Evolutionary conservation across 2,329 filamentous ascomycete genomes (phyloP), one percentile per base, ranked within the genome.

Genomic region (Dendrostoma leiphaemia): DNA sequence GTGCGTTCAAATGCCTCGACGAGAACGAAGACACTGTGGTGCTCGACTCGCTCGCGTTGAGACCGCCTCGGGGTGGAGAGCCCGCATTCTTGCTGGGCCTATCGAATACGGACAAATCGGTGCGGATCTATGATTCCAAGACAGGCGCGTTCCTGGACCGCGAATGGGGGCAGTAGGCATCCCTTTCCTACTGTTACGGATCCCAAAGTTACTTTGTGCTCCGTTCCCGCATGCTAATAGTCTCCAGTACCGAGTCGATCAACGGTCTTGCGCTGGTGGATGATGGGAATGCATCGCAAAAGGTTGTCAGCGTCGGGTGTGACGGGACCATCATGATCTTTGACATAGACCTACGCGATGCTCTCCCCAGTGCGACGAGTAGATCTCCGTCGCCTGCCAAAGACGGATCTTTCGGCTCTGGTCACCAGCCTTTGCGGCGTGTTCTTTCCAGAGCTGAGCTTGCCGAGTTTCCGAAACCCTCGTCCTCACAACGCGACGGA

Each of bases 131-230:
- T 64, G 90, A 96, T 61, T 78, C 84, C 28, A 85, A 88, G 58
- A 85, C 83, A 38, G 92, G 93, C 8, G 74, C 76, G 2, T 86
- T 99, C 54, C 73, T 97, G 26, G 89, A 91, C 48, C 85, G 91
- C 37, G 94, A 97, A 71, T 97, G 91, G 83, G 94, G 94, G 1
- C 94, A 99, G n/a, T n/a, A n/a, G n/a, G n/a, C n/a, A n/a, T n/a
- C n/a, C n/a, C n/a, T n/a, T n/a, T n/a, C n/a, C n/a, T n/a, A n/a
- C n/a, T n/a, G n/a, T n/a, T n/a, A n/a, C n/a, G n/a, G n/a, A n/a
- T n/a, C n/a, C n/a, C n/a, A n/a, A n/a, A n/a, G n/a, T n/a, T n/a
- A n/a, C n/a, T n/a, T n/a, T n/a, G n/a, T n/a, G n/a, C n/a, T n/a
- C n/a, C n/a, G n/a, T n/a, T n/a, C n/a, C n/a, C n/a, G n/a, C n/a